Percentiles rank a stretch among this genome's conserved stretches.
These are phyloP conservation scores for Cytospora schulzeri DNA, from an alignment of 2,329 filamentous ascomycete species.

Conservation along the genomic window DNA sequence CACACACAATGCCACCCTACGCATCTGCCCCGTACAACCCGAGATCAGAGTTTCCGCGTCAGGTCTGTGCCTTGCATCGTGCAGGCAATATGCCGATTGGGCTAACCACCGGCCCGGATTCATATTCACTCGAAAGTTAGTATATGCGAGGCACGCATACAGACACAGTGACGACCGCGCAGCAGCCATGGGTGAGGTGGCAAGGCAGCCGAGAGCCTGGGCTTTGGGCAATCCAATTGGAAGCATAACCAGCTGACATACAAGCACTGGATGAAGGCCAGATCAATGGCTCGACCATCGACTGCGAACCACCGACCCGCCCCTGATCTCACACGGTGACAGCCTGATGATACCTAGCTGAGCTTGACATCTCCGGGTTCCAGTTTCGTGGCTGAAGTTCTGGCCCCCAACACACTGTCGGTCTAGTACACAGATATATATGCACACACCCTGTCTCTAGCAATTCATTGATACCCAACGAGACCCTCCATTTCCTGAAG, in stretches of 20 bases:
- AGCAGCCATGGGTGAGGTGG: slow-evolving; percentile 4
- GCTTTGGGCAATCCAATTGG: slow-evolving; percentile 7
- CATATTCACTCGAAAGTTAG: slow-evolving; percentile 10
- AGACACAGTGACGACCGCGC: slow-evolving; percentile 1
- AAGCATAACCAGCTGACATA: not conserved
- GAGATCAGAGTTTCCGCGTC: slow-evolving; percentile 17
- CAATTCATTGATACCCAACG: slow-evolving; percentile 5
- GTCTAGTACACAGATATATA: not conserved
- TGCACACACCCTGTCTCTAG: not conserved
- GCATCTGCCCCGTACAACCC: slow-evolving; percentile 6
- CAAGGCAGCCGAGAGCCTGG: not conserved
- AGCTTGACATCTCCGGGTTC: not conserved
- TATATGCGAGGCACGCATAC: not conserved
- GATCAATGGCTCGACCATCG: not conserved
- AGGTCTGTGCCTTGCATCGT: slow-evolving; percentile 28
- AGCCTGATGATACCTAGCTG: not conserved
- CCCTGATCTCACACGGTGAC: not conserved
- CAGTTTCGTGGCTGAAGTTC: slow-evolving; percentile 14
- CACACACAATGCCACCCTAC: slow-evolving; percentile 24
- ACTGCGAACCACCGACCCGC: not conserved
- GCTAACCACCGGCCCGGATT: not conserved
- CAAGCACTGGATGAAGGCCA: not conserved
- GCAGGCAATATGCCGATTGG: slow-evolving; percentile 17
- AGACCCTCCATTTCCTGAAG: not conserved
- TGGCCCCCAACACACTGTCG: not conserved